Percentiles rank a stretch among this genome's conserved stretches.
Evolutionary conservation across 352 stramenopile genomes (phyloP).

Genomic region (Phytophthora pistaciae): DNA sequence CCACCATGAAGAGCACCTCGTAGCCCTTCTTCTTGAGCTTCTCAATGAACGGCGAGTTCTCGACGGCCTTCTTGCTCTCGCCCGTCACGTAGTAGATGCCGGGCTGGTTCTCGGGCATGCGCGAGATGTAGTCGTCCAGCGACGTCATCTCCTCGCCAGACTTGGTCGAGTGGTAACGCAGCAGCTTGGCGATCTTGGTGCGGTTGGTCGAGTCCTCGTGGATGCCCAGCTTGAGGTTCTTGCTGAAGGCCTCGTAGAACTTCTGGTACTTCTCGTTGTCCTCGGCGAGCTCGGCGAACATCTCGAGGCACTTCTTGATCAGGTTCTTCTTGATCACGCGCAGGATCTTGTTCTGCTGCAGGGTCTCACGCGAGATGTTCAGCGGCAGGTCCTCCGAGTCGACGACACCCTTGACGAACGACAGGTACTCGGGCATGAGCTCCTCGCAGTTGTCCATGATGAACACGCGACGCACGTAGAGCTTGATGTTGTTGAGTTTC

Average conservation of each 20-base stretch:
- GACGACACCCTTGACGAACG: slow-evolving; percentile 99
- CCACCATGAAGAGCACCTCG: slow-evolving; percentile 99
- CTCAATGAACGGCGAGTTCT: slow-evolving; percentile 99
- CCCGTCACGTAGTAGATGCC: slow-evolving; percentile 99
- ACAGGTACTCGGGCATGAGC: slow-evolving; percentile 99
- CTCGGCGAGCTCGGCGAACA: slow-evolving; percentile 99
- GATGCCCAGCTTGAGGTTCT: slow-evolving; percentile 99
- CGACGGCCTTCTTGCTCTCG: slow-evolving; percentile 99
- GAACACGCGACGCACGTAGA: slow-evolving; percentile 99
- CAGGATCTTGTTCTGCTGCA: slow-evolving; percentile 99
- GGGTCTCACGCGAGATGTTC: slow-evolving; percentile 99
- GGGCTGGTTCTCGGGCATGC: slow-evolving; percentile 97
- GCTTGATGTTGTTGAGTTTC: slow-evolving; percentile 99
- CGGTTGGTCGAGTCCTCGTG: slow-evolving; percentile 99
- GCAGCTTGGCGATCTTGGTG: slow-evolving; percentile 99
- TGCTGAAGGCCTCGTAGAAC: slow-evolving; percentile 99
- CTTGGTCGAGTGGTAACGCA: slow-evolving; percentile 99
- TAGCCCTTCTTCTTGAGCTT: slow-evolving; percentile 99
- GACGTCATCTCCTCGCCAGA: slow-evolving; percentile 97
- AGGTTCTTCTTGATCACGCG: slow-evolving; percentile 99
- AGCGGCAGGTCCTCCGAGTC: slow-evolving; percentile 99
- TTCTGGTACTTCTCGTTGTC: slow-evolving; percentile 99
- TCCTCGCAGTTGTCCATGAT: slow-evolving; percentile 99
- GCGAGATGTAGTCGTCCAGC: slow-evolving; percentile 98
- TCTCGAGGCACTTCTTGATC: slow-evolving; percentile 99